A percentile compares a stretch with the other conserved stretches of the same genome.
These are phyloP conservation scores for Nemania sp. DNA, from an alignment of 2,329 filamentous ascomycete genomes.

Conservation along the genomic window DNA sequence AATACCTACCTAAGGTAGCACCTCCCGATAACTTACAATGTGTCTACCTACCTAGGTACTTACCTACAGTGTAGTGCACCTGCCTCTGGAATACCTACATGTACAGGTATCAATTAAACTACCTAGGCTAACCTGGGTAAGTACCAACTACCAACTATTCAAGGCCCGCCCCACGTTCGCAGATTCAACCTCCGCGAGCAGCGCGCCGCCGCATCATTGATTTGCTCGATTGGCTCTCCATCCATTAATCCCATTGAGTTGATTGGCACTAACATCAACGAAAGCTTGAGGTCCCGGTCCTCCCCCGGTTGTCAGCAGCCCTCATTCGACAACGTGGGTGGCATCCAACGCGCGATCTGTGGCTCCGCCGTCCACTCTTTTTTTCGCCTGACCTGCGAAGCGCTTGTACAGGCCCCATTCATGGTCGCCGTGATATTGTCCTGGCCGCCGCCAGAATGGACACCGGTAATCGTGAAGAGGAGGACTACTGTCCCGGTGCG, in stretches of 20 bases:
- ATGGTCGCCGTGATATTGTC: conserved; percentile 45
- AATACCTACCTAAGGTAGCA: too few species aligned
- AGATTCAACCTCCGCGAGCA: conserved; percentile 9
- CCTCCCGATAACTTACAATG: too few species aligned
- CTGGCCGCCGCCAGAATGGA: conserved; percentile 51
- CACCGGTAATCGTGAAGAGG: conserved; percentile 50
- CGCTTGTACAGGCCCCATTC: conserved; percentile 29
- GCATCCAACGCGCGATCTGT: conserved; percentile 29
- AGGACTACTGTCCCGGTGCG: conserved; percentile 44
- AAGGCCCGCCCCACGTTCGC: conserved; percentile 8
- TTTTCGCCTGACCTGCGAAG: conserved; percentile 27
- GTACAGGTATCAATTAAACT: too few species aligned
- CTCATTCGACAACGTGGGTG: conserved; percentile 32
- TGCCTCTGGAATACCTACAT: too few species aligned
- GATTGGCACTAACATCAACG: conserved; percentile 20
- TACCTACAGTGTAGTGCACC: too few species aligned
- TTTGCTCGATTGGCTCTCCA: conserved; percentile 29
- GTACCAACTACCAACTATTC: background rate
- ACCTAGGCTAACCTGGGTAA: background rate
- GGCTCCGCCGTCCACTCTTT: conserved; percentile 30
- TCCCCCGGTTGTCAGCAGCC: conserved; percentile 30
- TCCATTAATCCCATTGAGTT: conserved; percentile 37
- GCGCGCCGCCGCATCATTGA: conserved; percentile 17
- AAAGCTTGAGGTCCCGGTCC: conserved; percentile 18
- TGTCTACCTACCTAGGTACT: too few species aligned